Percentiles rank a stretch among this genome's conserved stretches.
These are phyloP conservation scores for Evernia prunastri DNA, from an alignment of 495 filamentous ascomycete species.

Conservation along the genomic window DNA sequence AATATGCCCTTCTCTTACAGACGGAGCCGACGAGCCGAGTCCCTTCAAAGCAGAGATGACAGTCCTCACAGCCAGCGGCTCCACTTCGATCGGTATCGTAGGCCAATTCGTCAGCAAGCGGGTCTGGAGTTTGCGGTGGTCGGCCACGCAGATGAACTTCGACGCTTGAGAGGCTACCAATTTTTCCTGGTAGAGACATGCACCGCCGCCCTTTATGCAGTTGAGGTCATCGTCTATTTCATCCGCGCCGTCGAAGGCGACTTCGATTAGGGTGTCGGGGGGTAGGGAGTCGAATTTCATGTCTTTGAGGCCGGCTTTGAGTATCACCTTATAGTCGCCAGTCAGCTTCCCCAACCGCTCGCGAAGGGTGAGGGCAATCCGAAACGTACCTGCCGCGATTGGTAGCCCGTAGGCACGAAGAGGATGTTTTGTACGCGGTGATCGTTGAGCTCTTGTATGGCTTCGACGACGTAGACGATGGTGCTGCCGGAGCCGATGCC, in stretches of 20 bases:
- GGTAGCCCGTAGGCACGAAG: conserved; percentile 89
- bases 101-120: conserved; percentile 75
- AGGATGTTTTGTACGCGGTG: conserved; percentile 52
- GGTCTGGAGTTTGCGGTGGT: conserved; percentile 77
- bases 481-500: conserved; percentile 94
- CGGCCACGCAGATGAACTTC: conserved; percentile 91
- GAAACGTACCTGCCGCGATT: conserved; percentile 51
- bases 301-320: conserved; percentile 65
- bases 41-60: conserved; percentile 60
- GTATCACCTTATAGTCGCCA: conserved; percentile 52
- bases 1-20: conserved; percentile 58
- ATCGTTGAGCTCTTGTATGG: conserved; percentile 67
- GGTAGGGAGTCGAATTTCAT: conserved; percentile 70
- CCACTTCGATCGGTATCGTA: conserved; percentile 86
- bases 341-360: not conserved
- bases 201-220: conserved; percentile 95
- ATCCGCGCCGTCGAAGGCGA: conserved; percentile 92
- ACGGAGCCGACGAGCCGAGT: conserved; percentile 64
- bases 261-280: conserved; percentile 56
- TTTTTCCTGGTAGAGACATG: conserved; percentile 97
- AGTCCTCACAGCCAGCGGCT: conserved; percentile 66
- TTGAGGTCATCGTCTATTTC: conserved; percentile 94
- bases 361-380: not conserved
- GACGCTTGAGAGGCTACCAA: conserved; percentile 77
- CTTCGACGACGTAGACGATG: conserved; percentile 91